These are phyloP conservation scores for Acacia acuminata DNA, from an alignment of 306 rosid species.

Conservation along the genomic window DNA sequence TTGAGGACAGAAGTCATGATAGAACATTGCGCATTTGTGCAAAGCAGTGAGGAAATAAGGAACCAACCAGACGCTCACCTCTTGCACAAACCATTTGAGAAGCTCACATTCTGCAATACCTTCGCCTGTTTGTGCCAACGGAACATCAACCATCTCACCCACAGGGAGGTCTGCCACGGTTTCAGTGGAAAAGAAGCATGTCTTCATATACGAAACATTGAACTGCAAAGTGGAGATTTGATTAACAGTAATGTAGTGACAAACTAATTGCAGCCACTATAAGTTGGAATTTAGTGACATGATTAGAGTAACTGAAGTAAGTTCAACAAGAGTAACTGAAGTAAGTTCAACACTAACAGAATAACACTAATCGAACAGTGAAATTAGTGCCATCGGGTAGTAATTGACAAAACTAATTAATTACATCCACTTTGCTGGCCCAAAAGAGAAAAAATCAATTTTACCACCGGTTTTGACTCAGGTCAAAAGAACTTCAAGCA, in stretches of 20 bases:
- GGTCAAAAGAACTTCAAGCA: neutral
- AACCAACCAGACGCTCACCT: conserved; percentile 50
- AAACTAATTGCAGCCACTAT: neutral
- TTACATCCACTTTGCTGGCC: neutral
- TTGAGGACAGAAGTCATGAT: neutral
- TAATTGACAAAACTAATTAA: neutral
- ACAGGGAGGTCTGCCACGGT: conserved; percentile 40
- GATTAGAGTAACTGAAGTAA: neutral
- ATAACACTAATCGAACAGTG: neutral
- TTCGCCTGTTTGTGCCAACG: conserved; percentile 97
- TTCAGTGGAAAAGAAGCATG: conserved; percentile 57
- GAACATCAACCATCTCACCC: conserved; percentile 66
- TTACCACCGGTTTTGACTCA: neutral
- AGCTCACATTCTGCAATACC: conserved; percentile 99
- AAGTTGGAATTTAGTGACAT: neutral
- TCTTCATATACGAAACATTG: conserved; percentile 30
- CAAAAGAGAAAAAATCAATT: neutral
- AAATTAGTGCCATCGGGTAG: neutral
- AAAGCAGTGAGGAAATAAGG: conserved; percentile 1
- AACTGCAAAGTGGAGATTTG: conserved; percentile 35
- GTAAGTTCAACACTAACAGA: neutral
- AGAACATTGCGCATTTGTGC: neutral
- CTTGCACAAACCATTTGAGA: conserved; percentile 91
- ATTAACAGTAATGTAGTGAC: neutral
- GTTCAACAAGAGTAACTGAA: neutral